A percentile compares a stretch with the other conserved stretches of the same genome.
These are phyloP conservation scores for Agrocybe praecox DNA, from an alignment of 768 basidiomycete genomes.

Conservation along the genomic window DNA sequence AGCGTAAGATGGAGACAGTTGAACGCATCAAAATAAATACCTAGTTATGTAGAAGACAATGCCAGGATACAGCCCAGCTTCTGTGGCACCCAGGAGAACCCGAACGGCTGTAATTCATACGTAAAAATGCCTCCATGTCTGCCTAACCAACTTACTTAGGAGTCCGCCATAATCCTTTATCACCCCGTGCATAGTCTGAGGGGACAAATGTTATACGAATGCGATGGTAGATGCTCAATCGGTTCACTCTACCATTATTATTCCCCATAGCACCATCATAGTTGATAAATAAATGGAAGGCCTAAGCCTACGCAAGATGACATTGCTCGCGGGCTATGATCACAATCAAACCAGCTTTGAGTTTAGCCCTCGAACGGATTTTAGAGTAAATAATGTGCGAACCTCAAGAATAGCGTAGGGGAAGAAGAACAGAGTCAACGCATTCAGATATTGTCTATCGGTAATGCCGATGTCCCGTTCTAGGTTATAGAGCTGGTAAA, in stretches of 20 bases:
- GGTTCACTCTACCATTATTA: conserved; percentile 41
- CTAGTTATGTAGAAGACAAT: conserved; percentile 67
- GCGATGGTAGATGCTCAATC: background rate
- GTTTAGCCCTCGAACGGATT: background rate
- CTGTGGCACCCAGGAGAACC: conserved; percentile 63
- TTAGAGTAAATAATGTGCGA: conserved; percentile 6
- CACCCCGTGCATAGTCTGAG: conserved; percentile 69
- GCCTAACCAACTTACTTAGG: conserved; percentile 44
- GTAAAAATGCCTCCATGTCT: background rate
- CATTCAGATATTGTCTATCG: conserved; percentile 67
- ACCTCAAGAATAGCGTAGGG: conserved; percentile 75
- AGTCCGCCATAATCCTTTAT: conserved; percentile 63
- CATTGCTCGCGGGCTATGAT: conserved; percentile 61
- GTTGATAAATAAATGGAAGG: conserved; percentile 69
- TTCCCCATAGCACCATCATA: conserved; percentile 51
- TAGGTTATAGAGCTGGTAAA: conserved; percentile 56
- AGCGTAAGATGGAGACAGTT: background rate
- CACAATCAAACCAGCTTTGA: background rate
- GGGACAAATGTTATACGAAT: background rate
- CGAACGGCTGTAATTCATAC: conserved; percentile 45
- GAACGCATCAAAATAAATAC: conserved; percentile 27
- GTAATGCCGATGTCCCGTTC: conserved; percentile 58
- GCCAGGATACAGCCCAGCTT: conserved; percentile 60
- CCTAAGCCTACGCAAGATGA: conserved; percentile 56
- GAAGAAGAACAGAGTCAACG: conserved; percentile 77